These are phyloP conservation scores for Mollisia scopiformis DNA, from an alignment of 2,329 filamentous ascomycete genomes.

Conservation along the genomic window DNA sequence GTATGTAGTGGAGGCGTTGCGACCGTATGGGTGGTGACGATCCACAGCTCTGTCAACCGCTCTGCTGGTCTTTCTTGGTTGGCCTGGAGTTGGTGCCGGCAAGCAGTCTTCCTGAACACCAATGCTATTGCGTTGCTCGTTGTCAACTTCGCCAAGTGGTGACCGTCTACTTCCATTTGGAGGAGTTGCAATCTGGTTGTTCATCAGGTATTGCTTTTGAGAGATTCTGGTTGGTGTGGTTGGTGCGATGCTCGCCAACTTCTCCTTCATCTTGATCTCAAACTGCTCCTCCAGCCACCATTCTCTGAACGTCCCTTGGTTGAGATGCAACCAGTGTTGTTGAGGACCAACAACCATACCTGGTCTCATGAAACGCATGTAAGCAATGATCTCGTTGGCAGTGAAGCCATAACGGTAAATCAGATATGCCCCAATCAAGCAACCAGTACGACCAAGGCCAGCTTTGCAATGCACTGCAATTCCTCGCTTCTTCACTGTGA, in stretches of 20 bases:
- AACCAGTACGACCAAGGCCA: conserved; percentile 91
- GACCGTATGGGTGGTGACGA: conserved; percentile 73
- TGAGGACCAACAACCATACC: conserved; percentile 99
- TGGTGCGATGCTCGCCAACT: conserved; percentile 49
- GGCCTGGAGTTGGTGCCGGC: conserved; percentile 91
- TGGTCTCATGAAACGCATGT: conserved; percentile 98
- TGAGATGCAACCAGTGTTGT: conserved; percentile 98
- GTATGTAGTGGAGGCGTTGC: conserved; percentile 50
- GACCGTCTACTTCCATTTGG: conserved; percentile 79
- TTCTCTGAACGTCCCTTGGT: conserved; percentile 95
- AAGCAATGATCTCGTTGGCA: conserved; percentile 94
- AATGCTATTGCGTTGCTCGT: conserved; percentile 67
- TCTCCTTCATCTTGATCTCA: conserved; percentile 52
- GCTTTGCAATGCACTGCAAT: conserved; percentile 99
- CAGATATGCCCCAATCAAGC: conserved; percentile 94
- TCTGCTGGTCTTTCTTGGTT: conserved; percentile 86
- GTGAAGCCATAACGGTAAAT: conserved; percentile 98
- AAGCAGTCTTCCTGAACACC: conserved; percentile 86
- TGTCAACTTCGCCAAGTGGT: conserved; percentile 91
- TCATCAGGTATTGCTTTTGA: conserved; percentile 60
- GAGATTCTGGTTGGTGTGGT: conserved; percentile 65
- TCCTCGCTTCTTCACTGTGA: conserved; percentile 85
- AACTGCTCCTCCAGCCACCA: conserved; percentile 83
- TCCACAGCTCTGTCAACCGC: conserved; percentile 70
- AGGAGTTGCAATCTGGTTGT: conserved; percentile 78